phyloP scores from a whole-genome alignment of 768 basidiomycete species.

The Phanerochaete sordida region DNA sequence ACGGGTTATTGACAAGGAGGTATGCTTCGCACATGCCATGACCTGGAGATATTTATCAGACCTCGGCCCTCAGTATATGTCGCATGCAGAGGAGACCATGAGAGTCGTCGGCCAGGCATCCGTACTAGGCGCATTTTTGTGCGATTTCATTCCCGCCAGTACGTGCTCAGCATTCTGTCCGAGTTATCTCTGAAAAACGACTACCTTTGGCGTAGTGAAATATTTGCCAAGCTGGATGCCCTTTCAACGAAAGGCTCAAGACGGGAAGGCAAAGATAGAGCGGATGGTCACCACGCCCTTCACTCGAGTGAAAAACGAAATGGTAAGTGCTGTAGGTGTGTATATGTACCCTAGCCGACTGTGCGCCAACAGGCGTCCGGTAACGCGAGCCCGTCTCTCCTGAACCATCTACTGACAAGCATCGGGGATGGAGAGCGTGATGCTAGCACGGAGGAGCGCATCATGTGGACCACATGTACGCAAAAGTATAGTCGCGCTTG shows the following conservation, averaged over 20 bases:
- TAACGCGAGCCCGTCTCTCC: conserved; percentile 8
- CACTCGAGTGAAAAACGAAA: conserved; percentile 17
- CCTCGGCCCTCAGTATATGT: not conserved
- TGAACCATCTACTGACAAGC: conserved; percentile 11
- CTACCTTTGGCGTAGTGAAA: conserved; percentile 8
- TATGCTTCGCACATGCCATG: not conserved
- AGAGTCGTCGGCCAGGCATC: not conserved
- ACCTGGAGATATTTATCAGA: no score
- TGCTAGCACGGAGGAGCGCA: not conserved
- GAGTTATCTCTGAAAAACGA: not conserved
- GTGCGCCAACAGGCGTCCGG: not conserved
- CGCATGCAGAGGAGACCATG: conserved; percentile 7
- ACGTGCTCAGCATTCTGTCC: not conserved
- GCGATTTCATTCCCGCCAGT: conserved; percentile 5
- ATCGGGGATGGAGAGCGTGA: not conserved
- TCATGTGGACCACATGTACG: conserved; percentile 9
- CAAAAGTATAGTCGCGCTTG: not conserved
- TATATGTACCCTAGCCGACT: not conserved
- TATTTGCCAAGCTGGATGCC: conserved; percentile 24
- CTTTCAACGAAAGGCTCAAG: conserved; percentile 17
- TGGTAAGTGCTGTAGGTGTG: conserved; percentile 11
- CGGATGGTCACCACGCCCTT: conserved; percentile 14
- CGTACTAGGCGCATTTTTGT: conserved; percentile 4
- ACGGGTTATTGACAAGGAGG: not conserved
- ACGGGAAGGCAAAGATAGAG: conserved; percentile 10